A percentile compares a stretch with the other conserved stretches of the same genome.
phyloP scores from a whole-genome alignment of 208 protist genomes.

The Borovskyia barvae region DNA sequence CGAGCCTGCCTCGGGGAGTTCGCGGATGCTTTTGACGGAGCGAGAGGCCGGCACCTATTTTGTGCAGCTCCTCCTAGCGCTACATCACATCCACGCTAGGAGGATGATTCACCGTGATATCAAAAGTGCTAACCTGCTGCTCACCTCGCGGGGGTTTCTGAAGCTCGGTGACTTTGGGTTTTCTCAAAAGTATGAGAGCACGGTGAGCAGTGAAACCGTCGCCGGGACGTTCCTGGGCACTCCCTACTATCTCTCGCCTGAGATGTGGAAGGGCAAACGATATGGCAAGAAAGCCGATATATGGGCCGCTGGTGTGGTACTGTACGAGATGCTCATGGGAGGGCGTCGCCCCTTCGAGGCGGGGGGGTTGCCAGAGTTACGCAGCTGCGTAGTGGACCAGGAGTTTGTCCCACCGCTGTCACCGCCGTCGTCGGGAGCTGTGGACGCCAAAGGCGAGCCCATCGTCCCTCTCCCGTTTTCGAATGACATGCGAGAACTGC shows the following conservation, averaged over 20 bases:
- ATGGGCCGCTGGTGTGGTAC: constrained; percentile 81
- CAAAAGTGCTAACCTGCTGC: constrained; percentile 89
- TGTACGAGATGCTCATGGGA: constrained; percentile 86
- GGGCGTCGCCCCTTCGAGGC: constrained; percentile 74
- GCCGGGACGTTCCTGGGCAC: constrained; percentile 90
- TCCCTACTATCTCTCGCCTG: constrained; percentile 90
- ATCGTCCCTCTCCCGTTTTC: constrained; percentile 31
- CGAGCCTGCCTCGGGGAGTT: background rate
- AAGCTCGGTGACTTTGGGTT: constrained; percentile 95
- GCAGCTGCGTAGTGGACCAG: constrained; percentile 46
- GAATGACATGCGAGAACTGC: constrained; percentile 75
- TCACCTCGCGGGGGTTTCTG: constrained; percentile 79
- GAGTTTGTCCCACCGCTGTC: constrained; percentile 47
- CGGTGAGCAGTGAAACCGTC: constrained; percentile 76
- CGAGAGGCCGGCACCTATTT: constrained; percentile 74
- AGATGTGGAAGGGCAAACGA: constrained; percentile 84
- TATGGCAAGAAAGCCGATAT: constrained; percentile 90
- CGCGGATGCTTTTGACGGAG: constrained; percentile 49
- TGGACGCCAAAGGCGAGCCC: constrained; percentile 1
- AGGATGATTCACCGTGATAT: constrained; percentile 93
- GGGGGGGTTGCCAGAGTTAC: constrained; percentile 52
- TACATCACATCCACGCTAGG: constrained; percentile 85
- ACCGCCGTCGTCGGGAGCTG: constrained; percentile 21
- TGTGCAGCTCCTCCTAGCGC: constrained; percentile 77
- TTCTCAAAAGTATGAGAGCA: constrained; percentile 86